Conservation (phyloP, 192 early-diverging fungal genomes). For the Coemansia sp. region DNA sequence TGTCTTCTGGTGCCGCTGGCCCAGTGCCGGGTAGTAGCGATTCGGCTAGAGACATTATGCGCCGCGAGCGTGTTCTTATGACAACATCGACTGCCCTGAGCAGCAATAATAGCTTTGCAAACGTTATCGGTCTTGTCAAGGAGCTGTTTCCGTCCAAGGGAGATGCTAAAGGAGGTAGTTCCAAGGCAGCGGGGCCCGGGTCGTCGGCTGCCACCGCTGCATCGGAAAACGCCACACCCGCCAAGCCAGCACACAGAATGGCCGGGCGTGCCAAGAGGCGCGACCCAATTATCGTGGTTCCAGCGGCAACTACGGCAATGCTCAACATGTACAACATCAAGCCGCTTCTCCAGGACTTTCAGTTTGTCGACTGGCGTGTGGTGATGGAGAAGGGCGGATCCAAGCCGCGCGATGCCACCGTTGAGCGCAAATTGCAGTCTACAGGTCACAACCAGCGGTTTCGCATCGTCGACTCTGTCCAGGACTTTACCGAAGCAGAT, state of each 20-base stretch:
- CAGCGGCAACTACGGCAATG: slow-evolving; percentile 78
- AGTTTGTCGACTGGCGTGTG: slow-evolving; percentile 67
- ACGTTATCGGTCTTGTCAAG: slow-evolving; percentile 37
- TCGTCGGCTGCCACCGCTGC: background rate
- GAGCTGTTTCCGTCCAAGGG: slow-evolving; percentile 42
- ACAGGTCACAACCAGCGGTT: slow-evolving; percentile 61
- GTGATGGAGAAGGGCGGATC: slow-evolving; percentile 63
- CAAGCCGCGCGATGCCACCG: slow-evolving; percentile 66
- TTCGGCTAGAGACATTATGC: slow-evolving; percentile 26
- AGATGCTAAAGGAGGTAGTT: background rate
- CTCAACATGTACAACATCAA: slow-evolving; percentile 90
- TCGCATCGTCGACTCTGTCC: slow-evolving; percentile 80
- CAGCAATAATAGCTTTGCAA: slow-evolving; percentile 51
- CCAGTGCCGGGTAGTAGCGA: slow-evolving; percentile 3
- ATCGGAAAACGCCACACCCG: slow-evolving; percentile 26
- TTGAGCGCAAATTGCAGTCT: slow-evolving; percentile 60
- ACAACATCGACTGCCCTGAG: slow-evolving; percentile 39
- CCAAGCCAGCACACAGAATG: slow-evolving; percentile 8
- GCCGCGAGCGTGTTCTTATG: slow-evolving; percentile 38
- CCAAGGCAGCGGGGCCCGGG: background rate
- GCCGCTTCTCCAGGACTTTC: slow-evolving; percentile 77
- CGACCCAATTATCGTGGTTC: slow-evolving; percentile 91
- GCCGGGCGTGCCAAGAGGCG: slow-evolving; percentile 40
- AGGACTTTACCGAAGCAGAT: slow-evolving; percentile 72
- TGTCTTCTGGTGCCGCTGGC: background rate